Base-by-base conservation (phyloP, 140 eudicot species). In the Cichorium intybus region DNA sequence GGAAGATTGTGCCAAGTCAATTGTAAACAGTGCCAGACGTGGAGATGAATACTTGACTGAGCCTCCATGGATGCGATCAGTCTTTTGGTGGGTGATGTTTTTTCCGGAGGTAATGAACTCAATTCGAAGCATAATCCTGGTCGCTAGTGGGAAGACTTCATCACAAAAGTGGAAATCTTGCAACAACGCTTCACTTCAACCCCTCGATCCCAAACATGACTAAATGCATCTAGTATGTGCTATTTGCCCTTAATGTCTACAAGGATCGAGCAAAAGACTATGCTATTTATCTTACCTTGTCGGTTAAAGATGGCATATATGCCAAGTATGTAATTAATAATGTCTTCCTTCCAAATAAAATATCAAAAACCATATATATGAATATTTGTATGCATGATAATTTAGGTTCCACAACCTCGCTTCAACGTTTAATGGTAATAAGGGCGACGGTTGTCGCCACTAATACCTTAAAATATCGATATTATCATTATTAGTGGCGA, bases 21-120 rank as follows among this genome's bases (percentile, higher is more conserved):
- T 75, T 4, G 80, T 74, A 28, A 51, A 52, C 9, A 45, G 77
- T 6, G 77, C 64, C 0, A 41, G 66, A 9, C 73, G 80, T 29
- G 84, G 84, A 63, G 74, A 74, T 8, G 60, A 69, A 22, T 58
- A 70, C 56, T 34, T 79, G 77, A 53, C 56, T 16, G 71, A 69
- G 39, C 79, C 85, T 10, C 11, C 24, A 5, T 75, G 73, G 86
- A 66, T 74, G 69, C 16, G 6, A 11, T 21, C 57, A 0, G 10
- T 67, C 45, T 66, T 48, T 48, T 3, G 66, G 14, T 66, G 69
- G 79, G 31, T 11, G 15, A 66, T 59, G 57, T 21, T 74, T 4
- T 9, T 66, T 6, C 58, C 63, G 0, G 74, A 74, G 41, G 24
- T 74, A 47, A 35, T 21, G 52, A 49, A 39, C 22, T 2, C 9